Conservation (phyloP, 345 rosid species). For the Eucalyptus cloeziana region DNA sequence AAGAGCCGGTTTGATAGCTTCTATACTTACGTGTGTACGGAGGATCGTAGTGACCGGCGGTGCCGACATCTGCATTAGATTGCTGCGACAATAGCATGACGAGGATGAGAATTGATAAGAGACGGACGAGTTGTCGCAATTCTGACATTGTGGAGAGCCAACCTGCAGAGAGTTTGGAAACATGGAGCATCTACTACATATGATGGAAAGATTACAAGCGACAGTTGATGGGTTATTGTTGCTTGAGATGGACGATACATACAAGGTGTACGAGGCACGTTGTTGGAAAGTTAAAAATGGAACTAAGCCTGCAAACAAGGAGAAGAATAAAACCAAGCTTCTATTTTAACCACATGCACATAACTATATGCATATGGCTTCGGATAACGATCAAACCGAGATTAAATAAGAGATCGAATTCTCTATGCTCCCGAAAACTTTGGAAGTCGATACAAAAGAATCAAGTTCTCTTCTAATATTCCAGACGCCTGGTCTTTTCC, state of each 20-base stretch:
- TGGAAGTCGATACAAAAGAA: too few relatives aligned
- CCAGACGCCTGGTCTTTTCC: too few relatives aligned
- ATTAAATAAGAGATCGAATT: too few relatives aligned
- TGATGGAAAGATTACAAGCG: background rate
- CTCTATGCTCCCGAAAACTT: too few relatives aligned
- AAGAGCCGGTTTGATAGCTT: background rate
- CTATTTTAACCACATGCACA: background rate
- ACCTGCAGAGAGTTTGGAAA: background rate
- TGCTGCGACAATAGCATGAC: background rate
- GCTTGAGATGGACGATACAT: background rate
- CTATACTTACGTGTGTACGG: conserved; percentile 35
- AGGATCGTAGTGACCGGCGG: conserved; percentile 16
- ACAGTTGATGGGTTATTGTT: background rate
- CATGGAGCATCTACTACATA: background rate
- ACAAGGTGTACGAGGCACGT: background rate
- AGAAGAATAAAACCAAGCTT: background rate
- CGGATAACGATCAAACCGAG: too few relatives aligned
- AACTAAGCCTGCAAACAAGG: background rate
- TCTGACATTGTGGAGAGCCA: background rate
- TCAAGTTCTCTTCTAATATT: too few relatives aligned
- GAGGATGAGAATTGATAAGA: background rate
- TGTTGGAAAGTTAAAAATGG: rapidly evolving
- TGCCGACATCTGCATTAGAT: conserved; percentile 24
- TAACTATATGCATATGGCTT: background rate
- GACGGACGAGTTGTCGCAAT: background rate